Evolutionary conservation across 2,329 filamentous ascomycete genomes (phyloP).

Genomic region (Diaporthe capsici): DNA sequence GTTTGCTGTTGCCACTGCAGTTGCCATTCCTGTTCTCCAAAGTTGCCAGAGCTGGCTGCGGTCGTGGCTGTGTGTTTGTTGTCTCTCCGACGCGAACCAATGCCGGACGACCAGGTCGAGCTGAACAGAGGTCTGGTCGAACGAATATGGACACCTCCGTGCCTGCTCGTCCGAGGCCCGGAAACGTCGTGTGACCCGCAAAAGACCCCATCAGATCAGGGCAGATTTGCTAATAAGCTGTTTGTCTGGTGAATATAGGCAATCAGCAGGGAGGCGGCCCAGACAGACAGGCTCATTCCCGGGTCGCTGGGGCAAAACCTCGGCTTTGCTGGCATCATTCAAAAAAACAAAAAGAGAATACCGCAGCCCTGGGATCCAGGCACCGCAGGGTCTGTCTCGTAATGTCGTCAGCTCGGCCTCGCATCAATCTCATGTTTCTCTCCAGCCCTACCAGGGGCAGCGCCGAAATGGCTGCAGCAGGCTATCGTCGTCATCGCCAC

Average conservation of each 20-base stretch:
- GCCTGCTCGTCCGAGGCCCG: slow-evolving; percentile 1
- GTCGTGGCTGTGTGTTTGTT: slow-evolving; percentile 9
- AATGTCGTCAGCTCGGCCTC: slow-evolving; percentile 2
- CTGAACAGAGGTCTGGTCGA: not conserved
- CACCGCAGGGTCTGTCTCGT: slow-evolving; percentile 18
- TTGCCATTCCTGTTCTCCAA: too few relatives aligned
- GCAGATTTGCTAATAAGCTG: slow-evolving; percentile 9
- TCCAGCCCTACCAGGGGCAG: slow-evolving; percentile 27
- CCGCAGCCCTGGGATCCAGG: not conserved
- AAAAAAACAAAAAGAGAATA: not conserved
- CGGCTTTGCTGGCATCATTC: not conserved
- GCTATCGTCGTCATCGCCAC: slow-evolving; percentile 5
- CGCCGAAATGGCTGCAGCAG: not conserved
- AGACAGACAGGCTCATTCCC: slow-evolving; percentile 15
- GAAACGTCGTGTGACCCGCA: not conserved
- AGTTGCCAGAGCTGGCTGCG: not conserved
- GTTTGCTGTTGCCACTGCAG: not conserved
- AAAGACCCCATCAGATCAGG: not conserved
- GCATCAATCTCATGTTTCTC: slow-evolving; percentile 10
- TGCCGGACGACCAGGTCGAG: not conserved
- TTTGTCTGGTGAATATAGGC: not conserved
- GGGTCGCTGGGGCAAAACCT: not conserved
- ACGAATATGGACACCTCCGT: not conserved
- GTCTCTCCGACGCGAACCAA: not conserved
- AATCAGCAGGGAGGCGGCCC: not conserved